These are phyloP conservation scores for Tetracladium setigerum DNA, from an alignment of 495 filamentous ascomycete species.

Conservation along the genomic window DNA sequence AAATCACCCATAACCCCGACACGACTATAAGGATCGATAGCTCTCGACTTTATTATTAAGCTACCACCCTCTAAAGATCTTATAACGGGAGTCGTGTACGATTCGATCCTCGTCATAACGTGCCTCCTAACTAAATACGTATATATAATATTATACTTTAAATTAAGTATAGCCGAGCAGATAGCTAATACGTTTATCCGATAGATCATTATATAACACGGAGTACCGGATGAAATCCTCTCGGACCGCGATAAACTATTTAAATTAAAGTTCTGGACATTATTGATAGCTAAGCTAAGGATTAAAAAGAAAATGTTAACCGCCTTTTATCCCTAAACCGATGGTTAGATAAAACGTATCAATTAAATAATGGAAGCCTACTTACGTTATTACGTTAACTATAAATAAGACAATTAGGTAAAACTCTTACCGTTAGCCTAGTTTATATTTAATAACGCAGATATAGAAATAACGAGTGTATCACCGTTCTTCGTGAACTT, in stretches of 20 bases:
- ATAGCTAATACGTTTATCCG: neutral
- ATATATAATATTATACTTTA: constrained; percentile 2
- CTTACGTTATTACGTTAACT: constrained; percentile 3
- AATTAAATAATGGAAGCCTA: neutral
- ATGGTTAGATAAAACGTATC: neutral
- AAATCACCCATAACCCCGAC: too few relatives aligned
- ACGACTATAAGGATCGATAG: too few relatives aligned
- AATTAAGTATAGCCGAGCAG: constrained; percentile 3
- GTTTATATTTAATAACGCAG: neutral
- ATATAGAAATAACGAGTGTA: neutral
- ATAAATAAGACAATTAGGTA: constrained; percentile 2
- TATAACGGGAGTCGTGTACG: too few relatives aligned
- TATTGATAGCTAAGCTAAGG: neutral
- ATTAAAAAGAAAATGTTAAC: constrained; percentile 1
- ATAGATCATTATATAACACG: constrained; percentile 4
- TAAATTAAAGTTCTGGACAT: constrained; percentile 6
- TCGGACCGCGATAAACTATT: constrained; percentile 10
- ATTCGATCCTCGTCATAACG: neutral
- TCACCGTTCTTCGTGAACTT: constrained; percentile 8
- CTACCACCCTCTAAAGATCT: too few relatives aligned
- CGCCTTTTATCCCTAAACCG: neutral
- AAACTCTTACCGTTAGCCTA: neutral
- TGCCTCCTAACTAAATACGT: constrained; percentile 6
- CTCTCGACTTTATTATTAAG: too few relatives aligned
- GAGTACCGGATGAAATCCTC: constrained; percentile 2